Evolutionary conservation across 1,284 basidiomycete species (phyloP), one percentile per base, ranked within the genome.

Genomic region (Ceratobasidium sp.): DNA sequence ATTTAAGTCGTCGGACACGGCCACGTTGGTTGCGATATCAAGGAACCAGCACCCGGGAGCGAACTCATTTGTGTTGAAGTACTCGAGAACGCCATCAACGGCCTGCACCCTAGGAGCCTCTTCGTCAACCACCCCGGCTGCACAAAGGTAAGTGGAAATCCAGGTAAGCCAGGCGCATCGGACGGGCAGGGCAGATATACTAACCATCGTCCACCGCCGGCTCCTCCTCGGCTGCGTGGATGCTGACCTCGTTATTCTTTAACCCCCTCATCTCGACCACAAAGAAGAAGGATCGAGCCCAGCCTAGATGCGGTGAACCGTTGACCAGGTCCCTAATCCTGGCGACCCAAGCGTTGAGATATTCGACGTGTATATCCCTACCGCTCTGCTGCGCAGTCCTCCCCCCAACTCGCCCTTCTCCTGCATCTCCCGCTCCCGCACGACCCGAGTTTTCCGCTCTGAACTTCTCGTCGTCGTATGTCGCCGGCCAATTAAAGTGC

Each of bases 261-360:
- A 62, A 10, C 18, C 73, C 73, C n/a, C 73, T 52, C 60, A 75
- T 46, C 50, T 75, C 73, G 27, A 65, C 27, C 16, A 12, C 33
- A 16, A 75, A 65, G 20, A 75, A 75, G 30, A 75, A 66, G 18
- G 12, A 18, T n/a, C 38, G 27, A 18, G 62, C 62, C 73, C 73
- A 65, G 4, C 20, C 1, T 7, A 75, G 60, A 23, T 20, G 16
- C 7, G n/a, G 20, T 12, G 1, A 16, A 1, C 7, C 18, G 23
- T 65, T n/a, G 7, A 66, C 54, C 20, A 66, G 6, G 20, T 55
- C 50, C 35, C 62, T 48, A 8, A 52, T 27, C n/a, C 50, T 8
- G 4, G 30, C 7, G 6, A 75, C 16, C 73, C 73, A 75, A n/a
- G 16, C 20, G 30, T 65, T 52, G 1, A 75, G 20, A 50, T 75